Conservation (phyloP, 768 basidiomycete genomes). For the Rhodocollybia butyracea region DNA sequence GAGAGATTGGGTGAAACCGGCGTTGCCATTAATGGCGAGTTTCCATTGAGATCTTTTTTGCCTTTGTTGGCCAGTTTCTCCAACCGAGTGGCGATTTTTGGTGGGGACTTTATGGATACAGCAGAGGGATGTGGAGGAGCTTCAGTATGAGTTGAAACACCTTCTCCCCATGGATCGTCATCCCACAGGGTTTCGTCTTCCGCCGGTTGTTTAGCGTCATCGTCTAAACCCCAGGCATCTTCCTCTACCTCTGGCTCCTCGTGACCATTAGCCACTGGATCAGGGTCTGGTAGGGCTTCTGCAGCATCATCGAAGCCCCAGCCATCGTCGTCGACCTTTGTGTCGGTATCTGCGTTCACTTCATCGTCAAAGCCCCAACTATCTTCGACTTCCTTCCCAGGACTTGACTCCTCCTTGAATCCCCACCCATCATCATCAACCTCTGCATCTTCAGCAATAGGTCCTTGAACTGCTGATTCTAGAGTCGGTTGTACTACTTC, state of each 20-base stretch:
- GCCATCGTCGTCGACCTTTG: conserved; percentile 7
- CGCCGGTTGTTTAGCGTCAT: conserved; percentile 33
- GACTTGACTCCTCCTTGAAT: conserved; percentile 40
- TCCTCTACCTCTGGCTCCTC: conserved; percentile 35
- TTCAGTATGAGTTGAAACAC: conserved; percentile 18
- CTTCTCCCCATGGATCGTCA: conserved; percentile 69
- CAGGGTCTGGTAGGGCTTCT: conserved; percentile 19
- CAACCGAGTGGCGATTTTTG: conserved; percentile 55
- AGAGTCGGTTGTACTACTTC: conserved; percentile 27
- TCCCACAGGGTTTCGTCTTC: conserved; percentile 54
- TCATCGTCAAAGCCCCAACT: conserved; percentile 58
- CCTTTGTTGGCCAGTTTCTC: conserved; percentile 55
- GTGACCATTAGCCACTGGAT: conserved; percentile 10
- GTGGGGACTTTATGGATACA: conserved; percentile 33
- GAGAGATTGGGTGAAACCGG: conserved; percentile 15
- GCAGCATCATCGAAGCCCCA: conserved; percentile 11
- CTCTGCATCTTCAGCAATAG: conserved; percentile 19
- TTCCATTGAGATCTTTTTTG: conserved; percentile 41
- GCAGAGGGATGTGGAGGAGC: conserved; percentile 27
- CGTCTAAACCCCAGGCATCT: conserved; percentile 79
- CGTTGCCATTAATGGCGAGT: conserved; percentile 17
- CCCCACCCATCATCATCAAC: conserved; percentile 45
- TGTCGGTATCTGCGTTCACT: conserved; percentile 9
- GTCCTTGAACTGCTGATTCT: conserved; percentile 25
- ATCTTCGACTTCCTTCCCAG: conserved; percentile 33